Conservation (phyloP, 352 stramenopile genomes). For the Phytophthora fragariae region DNA sequence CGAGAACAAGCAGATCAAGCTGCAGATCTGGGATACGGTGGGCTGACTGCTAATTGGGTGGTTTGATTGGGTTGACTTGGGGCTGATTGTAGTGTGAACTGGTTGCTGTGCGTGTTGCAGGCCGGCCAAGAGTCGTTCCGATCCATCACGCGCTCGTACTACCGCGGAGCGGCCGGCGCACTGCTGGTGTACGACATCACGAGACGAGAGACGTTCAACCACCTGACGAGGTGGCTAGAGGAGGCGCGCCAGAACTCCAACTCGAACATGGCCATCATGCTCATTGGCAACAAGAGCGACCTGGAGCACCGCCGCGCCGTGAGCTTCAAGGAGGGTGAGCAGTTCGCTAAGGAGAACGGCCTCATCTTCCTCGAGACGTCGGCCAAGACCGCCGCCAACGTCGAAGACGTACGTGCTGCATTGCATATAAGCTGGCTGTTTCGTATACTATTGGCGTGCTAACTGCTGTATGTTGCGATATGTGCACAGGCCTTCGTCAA, state of each 20-base stretch:
- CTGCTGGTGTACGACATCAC: constrained; percentile 99
- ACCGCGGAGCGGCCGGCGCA: constrained; percentile 96
- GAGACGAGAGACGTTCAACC: constrained; percentile 98
- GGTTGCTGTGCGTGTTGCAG: constrained; percentile 54
- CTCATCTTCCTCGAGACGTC: constrained; percentile 99
- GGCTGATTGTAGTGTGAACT: constrained; percentile 29
- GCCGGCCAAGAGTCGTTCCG: constrained; percentile 99
- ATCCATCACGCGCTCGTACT: constrained; percentile 99
- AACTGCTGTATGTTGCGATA: constrained; percentile 1
- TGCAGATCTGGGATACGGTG: constrained; percentile 98
- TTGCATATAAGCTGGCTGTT: background rate
- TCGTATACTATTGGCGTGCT: background rate
- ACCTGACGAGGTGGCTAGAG: constrained; percentile 98
- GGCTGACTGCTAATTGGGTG: background rate
- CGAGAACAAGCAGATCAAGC: constrained; percentile 98
- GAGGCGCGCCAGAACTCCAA: constrained; percentile 98
- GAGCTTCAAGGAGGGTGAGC: constrained; percentile 97
- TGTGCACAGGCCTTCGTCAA: constrained; percentile 92
- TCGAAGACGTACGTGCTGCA: constrained; percentile 94
- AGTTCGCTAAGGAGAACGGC: constrained; percentile 99
- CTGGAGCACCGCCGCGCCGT: constrained; percentile 96
- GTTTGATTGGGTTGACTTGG: background rate
- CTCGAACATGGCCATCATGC: constrained; percentile 99
- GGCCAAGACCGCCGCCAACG: constrained; percentile 99
- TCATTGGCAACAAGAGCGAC: constrained; percentile 99